Conservation (phyloP, 768 basidiomycete genomes). For the Austroboletus eburneus region DNA sequence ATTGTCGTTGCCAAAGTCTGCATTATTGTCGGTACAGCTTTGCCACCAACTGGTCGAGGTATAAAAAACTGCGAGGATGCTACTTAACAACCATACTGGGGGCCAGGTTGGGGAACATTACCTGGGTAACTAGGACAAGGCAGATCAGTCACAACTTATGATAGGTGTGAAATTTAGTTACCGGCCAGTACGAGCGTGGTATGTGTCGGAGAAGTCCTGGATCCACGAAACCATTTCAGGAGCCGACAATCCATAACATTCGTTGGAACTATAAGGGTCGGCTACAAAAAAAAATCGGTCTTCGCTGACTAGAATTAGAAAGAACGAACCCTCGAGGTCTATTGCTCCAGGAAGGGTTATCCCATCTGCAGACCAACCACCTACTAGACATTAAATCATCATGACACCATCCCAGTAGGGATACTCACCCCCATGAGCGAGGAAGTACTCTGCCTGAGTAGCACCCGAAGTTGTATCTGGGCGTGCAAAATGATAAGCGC, state of each 20-base stretch:
- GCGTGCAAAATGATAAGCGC: constrained; percentile 35
- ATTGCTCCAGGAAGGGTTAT: constrained; percentile 61
- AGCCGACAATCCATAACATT: constrained; percentile 52
- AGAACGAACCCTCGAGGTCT: constrained; percentile 54
- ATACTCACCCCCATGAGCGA: constrained; percentile 47
- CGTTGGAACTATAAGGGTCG: constrained; percentile 40
- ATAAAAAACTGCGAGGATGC: constrained; percentile 40
- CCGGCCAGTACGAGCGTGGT: constrained; percentile 44
- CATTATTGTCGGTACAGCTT: constrained; percentile 58
- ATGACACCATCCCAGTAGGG: too few species aligned
- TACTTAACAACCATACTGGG: neutral
- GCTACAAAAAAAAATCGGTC: constrained; percentile 36
- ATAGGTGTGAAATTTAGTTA: constrained; percentile 20
- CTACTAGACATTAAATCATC: constrained; percentile 26
- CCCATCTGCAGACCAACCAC: constrained; percentile 51
- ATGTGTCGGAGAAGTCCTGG: constrained; percentile 57
- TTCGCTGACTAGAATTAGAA: neutral
- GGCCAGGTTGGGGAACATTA: constrained; percentile 1
- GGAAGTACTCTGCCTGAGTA: constrained; percentile 36
- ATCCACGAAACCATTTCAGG: constrained; percentile 62
- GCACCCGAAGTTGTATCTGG: constrained; percentile 12
- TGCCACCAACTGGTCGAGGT: constrained; percentile 68
- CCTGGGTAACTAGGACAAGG: constrained; percentile 35
- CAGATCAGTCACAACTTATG: neutral
- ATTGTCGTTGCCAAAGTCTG: constrained; percentile 44